These are phyloP conservation scores for Beauveria brongniartii DNA, from an alignment of 2,329 filamentous ascomycete genomes.

Conservation along the genomic window DNA sequence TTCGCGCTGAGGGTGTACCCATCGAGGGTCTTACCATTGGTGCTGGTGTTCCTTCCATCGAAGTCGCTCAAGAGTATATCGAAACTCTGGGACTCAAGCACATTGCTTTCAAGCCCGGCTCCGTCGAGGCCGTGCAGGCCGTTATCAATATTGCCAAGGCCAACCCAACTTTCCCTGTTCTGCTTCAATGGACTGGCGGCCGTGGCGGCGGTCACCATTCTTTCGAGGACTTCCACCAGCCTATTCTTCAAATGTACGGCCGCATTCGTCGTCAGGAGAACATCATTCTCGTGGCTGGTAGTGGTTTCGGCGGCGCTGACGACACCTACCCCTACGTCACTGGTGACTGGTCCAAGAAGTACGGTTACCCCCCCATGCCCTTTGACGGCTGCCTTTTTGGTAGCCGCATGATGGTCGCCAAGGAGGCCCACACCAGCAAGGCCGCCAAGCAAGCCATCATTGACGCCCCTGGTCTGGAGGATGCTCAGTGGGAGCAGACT, in stretches of 20 bases:
- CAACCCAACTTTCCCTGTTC: conserved; percentile 88
- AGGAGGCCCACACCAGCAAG: conserved; percentile 82
- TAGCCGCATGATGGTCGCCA: conserved; percentile 90
- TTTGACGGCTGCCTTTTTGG: conserved; percentile 89
- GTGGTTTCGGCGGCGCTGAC: conserved; percentile 82
- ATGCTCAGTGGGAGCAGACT: conserved; percentile 82
- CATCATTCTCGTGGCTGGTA: conserved; percentile 81
- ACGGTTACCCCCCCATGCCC: conserved; percentile 85
- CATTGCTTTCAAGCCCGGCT: conserved; percentile 90
- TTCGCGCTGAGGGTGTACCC: conserved; percentile 77
- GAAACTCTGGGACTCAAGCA: conserved; percentile 87
- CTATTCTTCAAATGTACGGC: conserved; percentile 83
- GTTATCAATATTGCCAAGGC: conserved; percentile 90
- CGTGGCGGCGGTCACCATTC: conserved; percentile 92
- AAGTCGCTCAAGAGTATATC: conserved; percentile 90
- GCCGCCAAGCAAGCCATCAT: conserved; percentile 86
- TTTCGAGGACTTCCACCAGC: conserved; percentile 90
- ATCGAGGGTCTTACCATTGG: conserved; percentile 91
- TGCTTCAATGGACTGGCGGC: conserved; percentile 91
- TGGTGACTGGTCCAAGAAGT: conserved; percentile 78
- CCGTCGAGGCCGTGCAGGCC: conserved; percentile 76
- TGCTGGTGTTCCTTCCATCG: conserved; percentile 86
- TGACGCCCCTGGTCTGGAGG: conserved; percentile 74
- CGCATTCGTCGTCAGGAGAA: conserved; percentile 80
- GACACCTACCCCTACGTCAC: conserved; percentile 91